Evolutionary conservation across 2,329 filamentous ascomycete species (phyloP), one percentile per base, ranked within the genome.

Genomic region (Berkeleyomyces basicola): DNA sequence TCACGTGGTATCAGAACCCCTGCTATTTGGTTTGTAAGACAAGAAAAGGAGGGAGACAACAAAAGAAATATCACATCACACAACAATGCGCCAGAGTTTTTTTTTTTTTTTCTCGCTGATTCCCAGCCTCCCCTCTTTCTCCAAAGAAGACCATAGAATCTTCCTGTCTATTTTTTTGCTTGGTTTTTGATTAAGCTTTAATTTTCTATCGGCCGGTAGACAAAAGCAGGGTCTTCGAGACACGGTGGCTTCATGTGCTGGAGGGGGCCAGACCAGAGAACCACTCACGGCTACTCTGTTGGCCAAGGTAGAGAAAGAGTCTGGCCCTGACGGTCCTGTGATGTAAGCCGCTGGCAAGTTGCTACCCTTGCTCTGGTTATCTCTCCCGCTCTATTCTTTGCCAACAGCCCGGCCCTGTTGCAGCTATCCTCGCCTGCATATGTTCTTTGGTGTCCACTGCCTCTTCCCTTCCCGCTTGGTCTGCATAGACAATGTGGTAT

Each of bases 101-200:
- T 39, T 31, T 46, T 43, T 44, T 59, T 39, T 39, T 31, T 46
- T 43, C 33, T 59, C 31, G 39, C 40, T 44, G 57, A 33, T 58
- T 33, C 55, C 40, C 55, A 59, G 31, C 57, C 57, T 59, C 57
- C 37, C 57, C 40, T 44, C 40, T 59, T 59, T 40, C 40, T 46
- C 16, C 40, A 59, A 59, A 44, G 16, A 40, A 59, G 36, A 55
- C 49, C 4, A 55, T 55, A 33, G 49, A 55, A 55, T 42, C 40
- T 44, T 33, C 9, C 10, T 31, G 55, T 31, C 42, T 39, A n/a
- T 58, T 37, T 58, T 43, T 58, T 37, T 58, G 44, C 44, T 33
- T 36, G 33, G 10, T 40, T 37, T 57, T 16, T n/a, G 14, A 40
- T 57, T n/a, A 16, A 39, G 31, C n/a, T n/a, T 37, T 37, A n/a